Percentiles rank a stretch among this genome's conserved stretches.
These are phyloP conservation scores for Diplotaxis tenuifolia DNA, from an alignment of 345 rosid genomes.

Conservation along the genomic window DNA sequence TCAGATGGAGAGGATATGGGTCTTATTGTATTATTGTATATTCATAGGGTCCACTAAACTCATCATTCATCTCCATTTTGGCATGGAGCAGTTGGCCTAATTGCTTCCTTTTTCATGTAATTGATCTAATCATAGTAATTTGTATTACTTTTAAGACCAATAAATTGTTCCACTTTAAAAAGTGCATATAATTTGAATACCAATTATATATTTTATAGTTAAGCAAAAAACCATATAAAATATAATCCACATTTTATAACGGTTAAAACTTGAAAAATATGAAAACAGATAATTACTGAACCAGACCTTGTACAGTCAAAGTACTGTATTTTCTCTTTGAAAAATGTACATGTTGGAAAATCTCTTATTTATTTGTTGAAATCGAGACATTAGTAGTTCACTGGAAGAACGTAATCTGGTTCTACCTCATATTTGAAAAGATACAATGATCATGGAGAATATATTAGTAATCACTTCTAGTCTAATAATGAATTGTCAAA, in stretches of 20 bases:
- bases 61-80: constrained; percentile 12
- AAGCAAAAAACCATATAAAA: background rate
- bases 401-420: background rate
- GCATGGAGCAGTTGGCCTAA: constrained; percentile 34
- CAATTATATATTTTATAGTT: background rate
- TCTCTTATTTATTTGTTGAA: background rate
- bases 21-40: background rate
- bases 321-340: background rate
- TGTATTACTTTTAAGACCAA: constrained; percentile 5
- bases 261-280: background rate
- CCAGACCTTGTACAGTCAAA: background rate
- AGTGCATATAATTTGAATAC: background rate
- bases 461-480: background rate
- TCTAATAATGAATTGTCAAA: background rate
- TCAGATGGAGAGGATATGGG: constrained; percentile 9
- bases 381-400: background rate
- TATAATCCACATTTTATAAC: no score
- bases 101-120: background rate
- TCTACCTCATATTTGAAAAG: background rate
- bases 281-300: background rate
- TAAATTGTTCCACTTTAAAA: background rate
- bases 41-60: constrained; percentile 19
- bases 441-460: background rate
- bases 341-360: background rate
- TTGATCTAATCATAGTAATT: background rate